phyloP scores from a whole-genome alignment of 345 rosid species.

The Hibiscus mutabilis region DNA sequence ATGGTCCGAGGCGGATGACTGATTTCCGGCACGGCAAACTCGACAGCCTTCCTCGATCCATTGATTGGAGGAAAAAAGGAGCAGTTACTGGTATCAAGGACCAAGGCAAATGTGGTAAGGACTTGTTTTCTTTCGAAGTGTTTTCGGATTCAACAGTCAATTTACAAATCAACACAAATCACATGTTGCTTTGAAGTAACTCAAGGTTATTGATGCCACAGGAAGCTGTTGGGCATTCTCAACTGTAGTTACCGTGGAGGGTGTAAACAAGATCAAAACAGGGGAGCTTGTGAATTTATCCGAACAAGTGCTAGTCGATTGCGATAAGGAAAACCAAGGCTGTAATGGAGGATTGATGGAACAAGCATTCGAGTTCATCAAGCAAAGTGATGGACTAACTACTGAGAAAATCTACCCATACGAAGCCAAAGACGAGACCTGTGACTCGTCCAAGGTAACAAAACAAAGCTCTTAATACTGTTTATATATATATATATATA shows the following conservation, averaged over 20 bases:
- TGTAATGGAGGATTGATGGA: slow-evolving; percentile 36
- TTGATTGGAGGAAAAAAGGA: slow-evolving; percentile 38
- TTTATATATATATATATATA: no score
- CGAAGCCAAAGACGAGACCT: slow-evolving; percentile 31
- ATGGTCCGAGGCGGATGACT: slow-evolving; percentile 16
- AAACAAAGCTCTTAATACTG: not conserved
- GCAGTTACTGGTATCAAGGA: slow-evolving; percentile 30
- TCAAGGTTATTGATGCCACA: slow-evolving; percentile 1
- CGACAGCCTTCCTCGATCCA: slow-evolving; percentile 18
- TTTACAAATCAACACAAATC: not conserved
- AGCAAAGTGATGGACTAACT: slow-evolving; percentile 35
- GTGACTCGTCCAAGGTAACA: slow-evolving; percentile 35
- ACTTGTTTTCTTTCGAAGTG: not conserved
- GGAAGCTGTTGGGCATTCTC: slow-evolving; percentile 42
- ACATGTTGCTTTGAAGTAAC: not conserved
- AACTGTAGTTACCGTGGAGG: slow-evolving; percentile 32
- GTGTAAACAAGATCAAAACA: slow-evolving; percentile 39
- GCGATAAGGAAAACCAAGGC: slow-evolving; percentile 20
- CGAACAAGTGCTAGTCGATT: slow-evolving; percentile 34
- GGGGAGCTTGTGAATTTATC: slow-evolving; percentile 27
- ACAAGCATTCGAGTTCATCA: slow-evolving; percentile 29
- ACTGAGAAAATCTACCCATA: slow-evolving; percentile 43
- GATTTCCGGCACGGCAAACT: slow-evolving; percentile 19
- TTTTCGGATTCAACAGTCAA: not conserved
- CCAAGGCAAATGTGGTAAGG: slow-evolving; percentile 34